Evolutionary conservation across 306 rosid genomes (phyloP).

Genomic region (Inga laurina): DNA sequence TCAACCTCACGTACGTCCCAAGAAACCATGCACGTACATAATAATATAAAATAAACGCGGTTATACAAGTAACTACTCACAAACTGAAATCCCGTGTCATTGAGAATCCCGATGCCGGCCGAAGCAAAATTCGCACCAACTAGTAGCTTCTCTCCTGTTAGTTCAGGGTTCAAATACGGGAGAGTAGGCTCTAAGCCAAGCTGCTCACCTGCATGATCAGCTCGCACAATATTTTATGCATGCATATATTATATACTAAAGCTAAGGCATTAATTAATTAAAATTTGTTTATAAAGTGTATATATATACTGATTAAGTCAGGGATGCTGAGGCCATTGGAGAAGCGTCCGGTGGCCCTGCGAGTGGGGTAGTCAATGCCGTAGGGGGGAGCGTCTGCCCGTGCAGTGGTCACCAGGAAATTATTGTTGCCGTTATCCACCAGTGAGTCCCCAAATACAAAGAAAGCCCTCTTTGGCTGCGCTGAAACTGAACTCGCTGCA

Average conservation of each 20-base stretch:
- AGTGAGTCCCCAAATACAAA: slow-evolving; percentile 92
- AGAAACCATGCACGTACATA: neutral
- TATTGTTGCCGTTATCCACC: slow-evolving; percentile 90
- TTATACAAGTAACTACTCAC: slow-evolving; percentile 36
- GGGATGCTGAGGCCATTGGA: slow-evolving; percentile 93
- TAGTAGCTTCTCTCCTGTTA: slow-evolving; percentile 58
- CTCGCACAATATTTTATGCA: neutral
- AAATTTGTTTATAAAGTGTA: too few relatives aligned
- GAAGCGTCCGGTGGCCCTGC: slow-evolving; percentile 83
- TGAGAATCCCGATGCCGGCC: slow-evolving; percentile 91
- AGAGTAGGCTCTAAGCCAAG: slow-evolving; percentile 73
- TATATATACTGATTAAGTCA: slow-evolving; percentile 58
- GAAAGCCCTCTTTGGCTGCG: slow-evolving; percentile 59
- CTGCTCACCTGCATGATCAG: slow-evolving; percentile 52
- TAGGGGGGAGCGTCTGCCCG: slow-evolving; percentile 83
- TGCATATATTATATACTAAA: neutral
- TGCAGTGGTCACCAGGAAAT: slow-evolving; percentile 78
- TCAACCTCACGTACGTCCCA: neutral
- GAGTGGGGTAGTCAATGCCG: slow-evolving; percentile 78
- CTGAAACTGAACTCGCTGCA: slow-evolving; percentile 18
- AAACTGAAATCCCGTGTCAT: slow-evolving; percentile 87
- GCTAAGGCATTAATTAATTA: neutral
- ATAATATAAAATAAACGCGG: neutral
- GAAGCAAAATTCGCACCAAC: slow-evolving; percentile 92
- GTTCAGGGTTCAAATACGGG: slow-evolving; percentile 78